Base-by-base conservation (phyloP, 1,139 yeast genomes). In the Sugiyamaella neomexicana region DNA sequence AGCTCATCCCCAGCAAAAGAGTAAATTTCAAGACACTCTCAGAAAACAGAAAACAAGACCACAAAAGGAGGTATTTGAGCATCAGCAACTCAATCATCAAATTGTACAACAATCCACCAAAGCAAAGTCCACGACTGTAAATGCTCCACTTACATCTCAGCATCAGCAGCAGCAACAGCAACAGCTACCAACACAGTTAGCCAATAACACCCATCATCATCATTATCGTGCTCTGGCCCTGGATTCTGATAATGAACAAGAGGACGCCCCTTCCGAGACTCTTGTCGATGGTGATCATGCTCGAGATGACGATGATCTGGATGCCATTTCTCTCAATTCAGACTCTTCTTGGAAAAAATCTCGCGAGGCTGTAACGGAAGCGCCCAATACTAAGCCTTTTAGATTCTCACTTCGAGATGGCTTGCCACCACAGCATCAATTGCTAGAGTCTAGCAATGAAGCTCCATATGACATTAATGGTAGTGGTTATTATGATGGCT, bases 321-420 rank as follows among this genome's bases (percentile, higher is more conserved):
- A 68, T 49, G 62, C 59, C 1, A 62, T 65, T 9, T 65, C 69
- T 6, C 49, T 66, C 34, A 58, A 55, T 36, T 65, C 70, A 4
- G 71, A 66, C 39, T 66, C 71, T 27, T 65, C 69, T 31, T 68
- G 70, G 69, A 61, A 64, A 48, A 60, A 62, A 10, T 52, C 27
- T 13, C 39, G 39, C 29, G 51, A 47, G 8, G 41, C 56, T n/a
- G n/a, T n/a, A n/a, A n/a, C n/a, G n/a, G n/a, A n/a, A 10, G 46
- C 55, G 3, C 41, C 55, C 13, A 49, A 48, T 17, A 29, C 38
- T 3, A 49, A 44, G 17, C 39, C 50, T 17, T 53, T 57, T 40
- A 54, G 51, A 36, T 20, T 55, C n/a, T 57, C 61, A 1, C 46
- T 59, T 40, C 54, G 61, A 16, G 50, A 54, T n/a, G 57, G 52